Evolutionary conservation across 78 protist species (phyloP).

Genomic region (Parvularia atlantis): DNA sequence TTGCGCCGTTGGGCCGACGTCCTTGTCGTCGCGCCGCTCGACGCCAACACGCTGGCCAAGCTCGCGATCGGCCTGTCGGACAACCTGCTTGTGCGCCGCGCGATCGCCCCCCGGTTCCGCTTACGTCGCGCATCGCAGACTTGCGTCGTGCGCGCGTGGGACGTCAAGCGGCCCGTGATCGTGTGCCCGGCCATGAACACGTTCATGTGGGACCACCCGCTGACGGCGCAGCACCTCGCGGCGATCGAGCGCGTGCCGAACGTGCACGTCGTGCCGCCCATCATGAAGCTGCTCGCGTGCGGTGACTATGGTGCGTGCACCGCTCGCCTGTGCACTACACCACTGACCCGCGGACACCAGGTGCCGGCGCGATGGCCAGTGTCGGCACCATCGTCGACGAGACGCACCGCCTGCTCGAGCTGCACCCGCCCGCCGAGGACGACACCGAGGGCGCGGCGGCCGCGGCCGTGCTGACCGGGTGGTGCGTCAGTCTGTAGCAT

Average conservation of each 20-base stretch:
- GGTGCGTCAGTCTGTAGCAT: too few species aligned
- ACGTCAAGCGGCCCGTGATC: slow-evolving; percentile 29
- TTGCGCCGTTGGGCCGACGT: slow-evolving; percentile 74
- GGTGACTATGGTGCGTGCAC: slow-evolving; percentile 57
- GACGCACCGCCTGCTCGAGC: too few species aligned
- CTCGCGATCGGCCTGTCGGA: slow-evolving; percentile 71
- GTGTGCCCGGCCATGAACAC: slow-evolving; percentile 92
- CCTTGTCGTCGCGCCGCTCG: slow-evolving; percentile 76
- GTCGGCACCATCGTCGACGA: not conserved
- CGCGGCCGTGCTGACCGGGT: too few species aligned
- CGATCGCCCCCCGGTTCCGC: too few species aligned
- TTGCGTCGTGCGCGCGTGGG: slow-evolving; percentile 75
- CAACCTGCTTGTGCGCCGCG: slow-evolving; percentile 63
- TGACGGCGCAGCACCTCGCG: slow-evolving; percentile 51
- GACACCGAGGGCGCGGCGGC: too few species aligned
- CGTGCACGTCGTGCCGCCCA: slow-evolving; percentile 40
- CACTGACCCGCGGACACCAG: not conserved
- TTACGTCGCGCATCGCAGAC: too few species aligned
- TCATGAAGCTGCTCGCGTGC: slow-evolving; percentile 65
- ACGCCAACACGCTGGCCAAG: slow-evolving; percentile 85
- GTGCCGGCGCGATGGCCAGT: not conserved
- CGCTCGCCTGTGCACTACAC: not conserved
- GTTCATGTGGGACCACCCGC: slow-evolving; percentile 80
- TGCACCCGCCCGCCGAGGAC: too few species aligned
- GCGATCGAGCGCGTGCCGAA: slow-evolving; percentile 14